phyloP scores from a whole-genome alignment of 2,329 filamentous ascomycete genomes.

The Gliomastix tumulicola region DNA sequence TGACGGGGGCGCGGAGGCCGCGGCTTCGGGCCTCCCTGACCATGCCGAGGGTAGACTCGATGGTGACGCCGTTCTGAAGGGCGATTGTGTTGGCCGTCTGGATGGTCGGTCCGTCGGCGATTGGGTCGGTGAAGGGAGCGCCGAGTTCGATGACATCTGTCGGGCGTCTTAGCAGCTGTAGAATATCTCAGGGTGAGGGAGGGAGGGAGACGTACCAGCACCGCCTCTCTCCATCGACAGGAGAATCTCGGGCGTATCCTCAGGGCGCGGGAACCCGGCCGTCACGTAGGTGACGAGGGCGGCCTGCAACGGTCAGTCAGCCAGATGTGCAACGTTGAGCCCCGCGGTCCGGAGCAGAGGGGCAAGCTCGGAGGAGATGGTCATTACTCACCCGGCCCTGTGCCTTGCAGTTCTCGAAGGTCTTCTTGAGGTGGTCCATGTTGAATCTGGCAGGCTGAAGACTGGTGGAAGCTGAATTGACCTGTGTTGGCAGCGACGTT shows the following conservation, averaged over 20 bases:
- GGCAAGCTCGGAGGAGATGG: slow-evolving; percentile 10
- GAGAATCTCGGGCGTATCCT: slow-evolving; percentile 76
- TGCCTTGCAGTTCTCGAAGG: slow-evolving; percentile 54
- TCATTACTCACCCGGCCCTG: slow-evolving; percentile 47
- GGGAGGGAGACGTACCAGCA: slow-evolving; percentile 52
- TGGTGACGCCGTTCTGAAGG: slow-evolving; percentile 81
- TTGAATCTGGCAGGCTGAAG: too few species aligned
- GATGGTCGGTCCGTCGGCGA: slow-evolving; percentile 95
- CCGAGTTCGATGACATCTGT: slow-evolving; percentile 76
- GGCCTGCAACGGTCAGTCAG: slow-evolving; percentile 39
- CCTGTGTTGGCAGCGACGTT: too few species aligned
- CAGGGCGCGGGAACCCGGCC: slow-evolving; percentile 79
- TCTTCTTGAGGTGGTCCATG: slow-evolving; percentile 54
- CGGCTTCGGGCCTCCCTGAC: slow-evolving; percentile 70
- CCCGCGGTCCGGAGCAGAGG: not conserved
- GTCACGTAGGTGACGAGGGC: slow-evolving; percentile 96
- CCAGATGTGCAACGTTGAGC: slow-evolving; percentile 10
- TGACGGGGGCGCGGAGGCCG: slow-evolving; percentile 73
- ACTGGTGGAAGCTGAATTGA: too few species aligned
- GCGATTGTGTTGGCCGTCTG: slow-evolving; percentile 83
- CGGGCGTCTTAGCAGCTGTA: not conserved
- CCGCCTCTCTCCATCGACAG: slow-evolving; percentile 89
- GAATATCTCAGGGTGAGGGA: not conserved
- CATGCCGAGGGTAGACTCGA: slow-evolving; percentile 72
- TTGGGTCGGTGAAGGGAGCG: slow-evolving; percentile 94